Conservation (phyloP, 2,329 filamentous ascomycete species). For the Fusarium nodosum region DNA sequence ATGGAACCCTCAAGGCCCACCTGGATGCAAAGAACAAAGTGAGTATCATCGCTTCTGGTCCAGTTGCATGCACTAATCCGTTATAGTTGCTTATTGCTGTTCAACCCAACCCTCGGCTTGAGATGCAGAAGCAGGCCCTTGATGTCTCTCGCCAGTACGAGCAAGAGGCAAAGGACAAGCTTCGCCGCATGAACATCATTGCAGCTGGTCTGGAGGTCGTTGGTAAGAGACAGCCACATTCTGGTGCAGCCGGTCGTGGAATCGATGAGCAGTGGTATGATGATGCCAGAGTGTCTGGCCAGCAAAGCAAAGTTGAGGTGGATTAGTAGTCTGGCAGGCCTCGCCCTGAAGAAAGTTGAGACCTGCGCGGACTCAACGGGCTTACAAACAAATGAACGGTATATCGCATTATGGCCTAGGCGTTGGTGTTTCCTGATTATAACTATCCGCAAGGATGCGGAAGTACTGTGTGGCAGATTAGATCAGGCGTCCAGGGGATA, state of each 20-base stretch:
- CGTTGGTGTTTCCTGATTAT: constrained; percentile 47
- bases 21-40: constrained; percentile 87
- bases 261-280: constrained; percentile 56
- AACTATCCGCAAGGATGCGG: constrained; percentile 38
- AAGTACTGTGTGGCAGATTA: constrained; percentile 35
- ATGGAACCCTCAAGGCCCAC: constrained; percentile 78
- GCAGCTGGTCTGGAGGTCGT: constrained; percentile 80
- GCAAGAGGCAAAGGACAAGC: constrained; percentile 78
- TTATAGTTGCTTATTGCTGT: constrained; percentile 78
- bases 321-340: constrained; percentile 5
- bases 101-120: constrained; percentile 73
- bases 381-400: constrained; percentile 30
- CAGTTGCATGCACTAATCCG: constrained; percentile 21
- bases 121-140: constrained; percentile 79
- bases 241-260: constrained; percentile 12
- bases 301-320: constrained; percentile 24
- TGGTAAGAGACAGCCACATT: constrained; percentile 43
- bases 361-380: not conserved
- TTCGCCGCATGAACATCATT: constrained; percentile 82
- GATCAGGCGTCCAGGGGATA: constrained; percentile 38
- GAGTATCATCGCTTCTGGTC: constrained; percentile 37
- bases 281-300: constrained; percentile 39
- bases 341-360: not conserved
- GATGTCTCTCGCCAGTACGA: constrained; percentile 79
- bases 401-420: constrained; percentile 37